These are phyloP conservation scores for Fimicolochytrium jonesii DNA, from an alignment of 192 early-diverging fungal species.

Conservation along the genomic window DNA sequence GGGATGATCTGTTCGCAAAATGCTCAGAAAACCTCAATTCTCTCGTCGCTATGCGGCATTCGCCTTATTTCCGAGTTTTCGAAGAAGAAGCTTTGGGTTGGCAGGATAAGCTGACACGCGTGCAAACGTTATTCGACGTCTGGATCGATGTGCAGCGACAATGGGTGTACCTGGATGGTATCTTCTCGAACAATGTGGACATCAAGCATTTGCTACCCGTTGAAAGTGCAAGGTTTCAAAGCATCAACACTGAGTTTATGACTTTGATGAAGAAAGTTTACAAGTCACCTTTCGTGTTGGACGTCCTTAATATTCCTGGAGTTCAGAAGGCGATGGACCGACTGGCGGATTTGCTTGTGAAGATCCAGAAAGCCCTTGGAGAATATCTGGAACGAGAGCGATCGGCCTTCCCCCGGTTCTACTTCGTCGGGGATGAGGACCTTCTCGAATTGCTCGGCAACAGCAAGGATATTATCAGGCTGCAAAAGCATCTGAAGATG, in stretches of 20 bases:
- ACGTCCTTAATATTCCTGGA: constrained; percentile 87
- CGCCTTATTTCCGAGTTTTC: constrained; percentile 97
- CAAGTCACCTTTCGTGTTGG: constrained; percentile 95
- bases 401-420: constrained; percentile 96
- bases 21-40: constrained; percentile 93
- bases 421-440: constrained; percentile 99
- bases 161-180: constrained; percentile 99
- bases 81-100: constrained; percentile 92
- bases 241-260: constrained; percentile 98
- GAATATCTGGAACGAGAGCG: constrained; percentile 98
- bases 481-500: constrained; percentile 99
- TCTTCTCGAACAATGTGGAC: constrained; percentile 93
- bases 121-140: constrained; percentile 95
- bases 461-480: constrained; percentile 87
- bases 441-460: constrained; percentile 99
- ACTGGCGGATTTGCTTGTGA: constrained; percentile 83
- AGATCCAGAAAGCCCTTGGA: constrained; percentile 98
- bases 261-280: constrained; percentile 98
- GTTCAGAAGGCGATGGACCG: constrained; percentile 96
- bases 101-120: constrained; percentile 96
- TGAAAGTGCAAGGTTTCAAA: constrained; percentile 93
- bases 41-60: constrained; percentile 93
- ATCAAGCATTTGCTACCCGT: constrained; percentile 96
- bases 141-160: constrained; percentile 99
- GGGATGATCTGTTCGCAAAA: constrained; percentile 98